These are phyloP conservation scores for Starmera stellimalicola DNA, from an alignment of 1,139 yeast species.

Conservation along the genomic window DNA sequence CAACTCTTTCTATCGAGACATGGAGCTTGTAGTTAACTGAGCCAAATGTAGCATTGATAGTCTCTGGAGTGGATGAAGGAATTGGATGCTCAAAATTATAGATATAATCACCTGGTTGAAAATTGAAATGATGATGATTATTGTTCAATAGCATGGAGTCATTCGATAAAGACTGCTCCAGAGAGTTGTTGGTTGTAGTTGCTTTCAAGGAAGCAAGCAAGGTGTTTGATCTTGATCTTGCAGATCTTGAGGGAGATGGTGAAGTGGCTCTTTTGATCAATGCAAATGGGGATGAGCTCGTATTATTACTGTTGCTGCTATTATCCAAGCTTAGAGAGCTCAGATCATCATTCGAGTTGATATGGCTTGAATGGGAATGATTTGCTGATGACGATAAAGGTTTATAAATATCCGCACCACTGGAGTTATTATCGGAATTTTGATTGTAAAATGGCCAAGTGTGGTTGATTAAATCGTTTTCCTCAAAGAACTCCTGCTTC, in stretches of 20 bases:
- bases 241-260: constrained; percentile 14
- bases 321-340: constrained; percentile 13
- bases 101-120: constrained; percentile 77
- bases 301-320: background rate
- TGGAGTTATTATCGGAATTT: constrained; percentile 5
- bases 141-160: constrained; percentile 1
- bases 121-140: constrained; percentile 27
- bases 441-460: constrained; percentile 83
- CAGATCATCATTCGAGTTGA: constrained; percentile 6
- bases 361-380: background rate
- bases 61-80: constrained; percentile 75
- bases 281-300: constrained; percentile 9
- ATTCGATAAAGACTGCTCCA: background rate
- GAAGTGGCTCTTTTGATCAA: constrained; percentile 16
- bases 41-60: constrained; percentile 75
- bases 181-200: constrained; percentile 2
- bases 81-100: constrained; percentile 88
- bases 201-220: constrained; percentile 5
- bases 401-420: constrained; percentile 20
- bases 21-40: constrained; percentile 60
- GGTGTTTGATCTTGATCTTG: constrained; percentile 13
- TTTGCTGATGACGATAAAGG: constrained; percentile 4
- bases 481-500: constrained; percentile 53
- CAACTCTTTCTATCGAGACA: constrained; percentile 62
- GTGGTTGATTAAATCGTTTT: constrained; percentile 60